Evolutionary conservation across 768 basidiomycete species (phyloP), one percentile per base, ranked within the genome.

Genomic region (Lanmaoa rubissima): DNA sequence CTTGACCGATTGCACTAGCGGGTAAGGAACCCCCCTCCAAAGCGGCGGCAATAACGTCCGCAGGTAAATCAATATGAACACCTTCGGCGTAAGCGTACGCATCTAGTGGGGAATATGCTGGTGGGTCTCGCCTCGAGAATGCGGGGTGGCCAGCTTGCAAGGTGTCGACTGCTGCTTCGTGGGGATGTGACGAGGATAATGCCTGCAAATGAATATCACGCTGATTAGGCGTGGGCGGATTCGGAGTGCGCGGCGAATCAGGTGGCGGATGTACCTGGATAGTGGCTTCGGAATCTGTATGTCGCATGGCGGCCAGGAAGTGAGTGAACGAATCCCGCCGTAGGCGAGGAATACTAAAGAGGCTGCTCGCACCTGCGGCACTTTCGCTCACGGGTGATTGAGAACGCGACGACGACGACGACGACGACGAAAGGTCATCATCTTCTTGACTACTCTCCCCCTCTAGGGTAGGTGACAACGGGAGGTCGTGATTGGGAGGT

Each of bases 31-130:
- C 79, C 9, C 88, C 88, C 73, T 94, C 94, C 63, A 97, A 73
- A 9, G 94, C 92, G 46, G 92, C 91, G 24, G 91, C 82, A 63
- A 97, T 94, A 55, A 96, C 82, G 63, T 97, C 94, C 35, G 94
- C 92, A 26, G 94, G 94, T 35, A 97, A 77, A 73, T 97, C 92
- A 47, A 95, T 86, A 50, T 91, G 90, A n/a, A 96, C 91, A 32
- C 94, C 94, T 41, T 92, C 93, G 50, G 85, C 78, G 65, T 92
- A 92, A 26, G 84, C 81, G 63, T 79, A 89, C n/a, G 90, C 86
- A 67, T 93, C 91, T 65, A 93, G 73, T n/a, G 92, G 91, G 7
- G 91, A 92, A 74, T 94, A 94, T 17, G 88, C 90, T 26, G 92
- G 92, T 21, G 92, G 92, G 59, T 89, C 87, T 54, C 82, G 80